Evolutionary conservation across 192 early-diverging fungal genomes (phyloP).

Genomic region (Neocallimastix lanati): DNA sequence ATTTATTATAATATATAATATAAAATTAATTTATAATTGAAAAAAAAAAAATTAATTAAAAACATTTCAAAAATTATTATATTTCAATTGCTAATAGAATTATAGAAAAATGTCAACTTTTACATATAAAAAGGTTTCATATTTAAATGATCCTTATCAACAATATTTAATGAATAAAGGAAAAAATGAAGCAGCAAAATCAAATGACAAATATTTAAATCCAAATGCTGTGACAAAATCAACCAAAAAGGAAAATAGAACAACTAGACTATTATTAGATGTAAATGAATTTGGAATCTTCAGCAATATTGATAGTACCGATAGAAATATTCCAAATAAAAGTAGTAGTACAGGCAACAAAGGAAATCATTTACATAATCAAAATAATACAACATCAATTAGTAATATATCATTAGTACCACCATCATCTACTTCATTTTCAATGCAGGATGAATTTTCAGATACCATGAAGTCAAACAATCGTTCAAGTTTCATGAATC

Average conservation of each 20-base stretch:
- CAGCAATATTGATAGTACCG: not conserved
- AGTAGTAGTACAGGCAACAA: too few species aligned
- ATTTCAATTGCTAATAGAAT: too few species aligned
- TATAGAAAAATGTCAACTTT: not conserved
- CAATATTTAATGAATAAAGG: not conserved
- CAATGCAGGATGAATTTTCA: not conserved
- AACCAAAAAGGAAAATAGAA: not conserved
- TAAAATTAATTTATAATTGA: too few species aligned
- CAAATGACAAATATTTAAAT: not conserved
- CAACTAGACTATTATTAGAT: not conserved
- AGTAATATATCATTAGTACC: not conserved
- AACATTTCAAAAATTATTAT: too few species aligned
- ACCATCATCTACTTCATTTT: not conserved
- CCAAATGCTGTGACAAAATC: not conserved
- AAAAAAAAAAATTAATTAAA: too few species aligned
- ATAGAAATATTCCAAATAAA: too few species aligned
- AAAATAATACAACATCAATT: too few species aligned
- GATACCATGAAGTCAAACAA: not conserved
- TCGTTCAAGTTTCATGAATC: not conserved
- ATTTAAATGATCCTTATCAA: not conserved
- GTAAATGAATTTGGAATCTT: not conserved
- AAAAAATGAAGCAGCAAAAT: too few species aligned
- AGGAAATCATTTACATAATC: too few species aligned
- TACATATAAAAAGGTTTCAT: not conserved
- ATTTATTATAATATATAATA: too few species aligned